Evolutionary conservation across 257 asterid genomes (phyloP).

Genomic region (Agastache rugosa): DNA sequence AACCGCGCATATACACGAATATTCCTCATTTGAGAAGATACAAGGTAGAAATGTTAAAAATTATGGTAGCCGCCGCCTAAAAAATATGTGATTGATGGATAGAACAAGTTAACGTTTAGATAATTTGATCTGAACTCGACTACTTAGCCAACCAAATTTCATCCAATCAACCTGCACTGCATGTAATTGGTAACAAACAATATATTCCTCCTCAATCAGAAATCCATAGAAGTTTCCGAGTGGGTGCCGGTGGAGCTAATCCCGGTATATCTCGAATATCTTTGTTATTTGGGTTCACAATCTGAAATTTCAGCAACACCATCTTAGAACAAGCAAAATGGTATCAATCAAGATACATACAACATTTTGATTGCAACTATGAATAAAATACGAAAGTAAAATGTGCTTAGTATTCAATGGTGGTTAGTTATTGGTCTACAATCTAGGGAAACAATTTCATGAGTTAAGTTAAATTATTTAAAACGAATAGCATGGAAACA

Average conservation of each 20-base stretch:
- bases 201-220: constrained; percentile 43
- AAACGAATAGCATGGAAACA: not conserved
- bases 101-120: constrained; percentile 32
- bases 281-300: constrained; percentile 83
- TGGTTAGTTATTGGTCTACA: not conserved
- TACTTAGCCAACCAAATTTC: constrained; percentile 28
- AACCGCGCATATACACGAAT: constrained; percentile 42
- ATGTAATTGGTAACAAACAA: constrained; percentile 24
- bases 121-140: constrained; percentile 19
- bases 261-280: constrained; percentile 92
- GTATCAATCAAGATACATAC: not conserved
- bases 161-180: constrained; percentile 27
- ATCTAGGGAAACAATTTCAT: constrained; percentile 1
- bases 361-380: not conserved
- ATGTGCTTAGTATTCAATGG: not conserved
- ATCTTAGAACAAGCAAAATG: constrained; percentile 10
- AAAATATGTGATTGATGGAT: constrained; percentile 27
- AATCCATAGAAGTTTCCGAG: constrained; percentile 74
- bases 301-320: constrained; percentile 52
- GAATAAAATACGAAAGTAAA: not conserved
- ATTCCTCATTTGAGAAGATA: constrained; percentile 33
- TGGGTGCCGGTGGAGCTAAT: constrained; percentile 93
- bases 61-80: constrained; percentile 36
- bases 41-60: constrained; percentile 35
- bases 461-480: constrained; percentile 1